A percentile compares a stretch with the other conserved stretches of the same genome.
Evolutionary conservation across 306 rosid genomes (phyloP).

Genomic region (Adenanthera pavonina): DNA sequence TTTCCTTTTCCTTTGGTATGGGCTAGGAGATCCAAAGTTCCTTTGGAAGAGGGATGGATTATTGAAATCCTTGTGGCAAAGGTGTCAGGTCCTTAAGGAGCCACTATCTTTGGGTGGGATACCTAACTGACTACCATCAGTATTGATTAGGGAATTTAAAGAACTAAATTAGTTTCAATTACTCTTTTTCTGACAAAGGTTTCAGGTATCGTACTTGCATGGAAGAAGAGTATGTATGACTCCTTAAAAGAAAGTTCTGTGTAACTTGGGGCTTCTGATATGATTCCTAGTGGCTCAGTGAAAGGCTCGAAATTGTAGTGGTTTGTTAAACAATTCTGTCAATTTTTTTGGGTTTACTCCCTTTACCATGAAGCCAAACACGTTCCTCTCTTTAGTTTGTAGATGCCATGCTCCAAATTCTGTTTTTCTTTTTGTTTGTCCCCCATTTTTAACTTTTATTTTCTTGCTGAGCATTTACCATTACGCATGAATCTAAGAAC

Average conservation of each 20-base stretch:
- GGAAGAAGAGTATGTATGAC: background rate
- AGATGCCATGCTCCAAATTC: background rate
- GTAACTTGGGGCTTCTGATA: background rate
- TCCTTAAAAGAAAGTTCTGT: background rate
- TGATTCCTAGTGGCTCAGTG: background rate
- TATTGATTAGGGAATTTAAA: background rate
- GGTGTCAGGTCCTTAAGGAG: too few species aligned
- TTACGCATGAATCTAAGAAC: background rate
- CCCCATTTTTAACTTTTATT: background rate
- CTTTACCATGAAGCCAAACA: background rate
- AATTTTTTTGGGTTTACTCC: background rate
- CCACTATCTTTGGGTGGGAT: background rate
- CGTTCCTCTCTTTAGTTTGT: too few species aligned
- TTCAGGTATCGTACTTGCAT: background rate
- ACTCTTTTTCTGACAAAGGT: background rate
- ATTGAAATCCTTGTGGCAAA: background rate
- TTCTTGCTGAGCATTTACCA: background rate
- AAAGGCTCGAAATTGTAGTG: background rate
- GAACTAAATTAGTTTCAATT: background rate
- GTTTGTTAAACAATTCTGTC: background rate
- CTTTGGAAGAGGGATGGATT: background rate
- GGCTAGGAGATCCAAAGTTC: background rate
- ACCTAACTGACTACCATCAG: background rate
- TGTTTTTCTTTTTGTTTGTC: constrained; percentile 9
- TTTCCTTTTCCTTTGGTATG: background rate